These are phyloP conservation scores for Phytophthora cryptogea DNA, from an alignment of 352 stramenopile species.

Conservation along the genomic window DNA sequence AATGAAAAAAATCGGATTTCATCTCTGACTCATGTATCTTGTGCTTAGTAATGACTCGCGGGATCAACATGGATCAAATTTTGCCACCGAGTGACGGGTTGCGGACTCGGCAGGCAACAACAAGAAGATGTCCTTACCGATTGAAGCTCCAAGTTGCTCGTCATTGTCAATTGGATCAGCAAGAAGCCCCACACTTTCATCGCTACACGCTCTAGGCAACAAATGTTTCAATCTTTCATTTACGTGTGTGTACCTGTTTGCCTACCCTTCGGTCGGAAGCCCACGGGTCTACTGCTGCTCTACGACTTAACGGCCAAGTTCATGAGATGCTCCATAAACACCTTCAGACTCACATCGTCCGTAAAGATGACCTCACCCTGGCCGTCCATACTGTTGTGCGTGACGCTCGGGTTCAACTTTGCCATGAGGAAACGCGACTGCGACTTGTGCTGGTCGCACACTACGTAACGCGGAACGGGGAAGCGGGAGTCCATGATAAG, in stretches of 20 bases:
- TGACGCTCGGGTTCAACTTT: constrained; percentile 98
- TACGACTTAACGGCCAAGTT: constrained; percentile 89
- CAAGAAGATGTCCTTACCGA: too few species aligned
- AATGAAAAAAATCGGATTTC: too few species aligned
- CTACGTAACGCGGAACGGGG: constrained; percentile 98
- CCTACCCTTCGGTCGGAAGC: constrained; percentile 19
- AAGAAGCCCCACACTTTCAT: too few species aligned
- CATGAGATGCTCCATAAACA: constrained; percentile 99
- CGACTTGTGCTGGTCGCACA: constrained; percentile 99
- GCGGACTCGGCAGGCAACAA: too few species aligned
- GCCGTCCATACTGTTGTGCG: constrained; percentile 96
- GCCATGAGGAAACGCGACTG: constrained; percentile 99
- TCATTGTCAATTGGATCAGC: neutral
- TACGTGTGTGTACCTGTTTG: constrained; percentile 19
- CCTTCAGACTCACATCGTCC: constrained; percentile 99
- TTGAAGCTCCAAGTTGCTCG: neutral
- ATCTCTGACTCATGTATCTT: too few species aligned
- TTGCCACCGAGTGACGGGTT: too few species aligned
- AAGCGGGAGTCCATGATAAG: constrained; percentile 99
- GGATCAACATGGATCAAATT: too few species aligned
- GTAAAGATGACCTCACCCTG: constrained; percentile 98
- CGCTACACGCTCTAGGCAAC: constrained; percentile 2
- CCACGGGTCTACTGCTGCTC: constrained; percentile 10
- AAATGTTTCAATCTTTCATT: constrained; percentile 25
- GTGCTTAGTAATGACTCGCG: too few species aligned